Evolutionary conservation across 495 filamentous ascomycete species (phyloP), one percentile per base, ranked within the genome.

Genomic region (Trichocladium antarcticum): DNA sequence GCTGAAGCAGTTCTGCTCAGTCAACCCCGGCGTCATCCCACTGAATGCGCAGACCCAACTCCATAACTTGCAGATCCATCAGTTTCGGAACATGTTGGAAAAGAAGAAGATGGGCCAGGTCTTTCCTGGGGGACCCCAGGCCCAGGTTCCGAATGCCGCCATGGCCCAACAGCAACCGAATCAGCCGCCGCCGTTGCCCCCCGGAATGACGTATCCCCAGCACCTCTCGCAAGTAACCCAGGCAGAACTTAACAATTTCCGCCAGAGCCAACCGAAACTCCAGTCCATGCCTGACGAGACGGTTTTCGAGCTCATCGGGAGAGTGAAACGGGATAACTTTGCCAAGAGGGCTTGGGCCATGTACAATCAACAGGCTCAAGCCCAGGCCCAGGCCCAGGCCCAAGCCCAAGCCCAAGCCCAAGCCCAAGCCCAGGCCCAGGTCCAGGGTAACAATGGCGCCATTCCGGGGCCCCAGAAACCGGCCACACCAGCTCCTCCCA

Each of bases 1-100:
- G 42, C 66, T 93, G 0, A 89, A 86, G 60, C 64, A 77, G 35
- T 84, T 75, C 71, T 66, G 77, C 1, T 42, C 51, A 1, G 58
- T 69, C 38, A 81, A 80, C 54, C 69, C 71, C 28, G 58, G 6
- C 36, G 22, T 20, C 34, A 7, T 52, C 6, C 35, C 71, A 14
- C 57, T 61, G 3, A 57, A 66, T 2, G 58, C 69, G 1, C 68
- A 74, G 22, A 39, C 73, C 6, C 68, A 71, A 38, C 48, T 87
- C 3, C 60, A 74, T 47, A 60, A 58, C 11, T 48, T 76, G 3
- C 82, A 87, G 49, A 66, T 65, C 19, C 58, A 71, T 19, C 81
- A 85, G 57, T 82, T 65, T 57, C 72, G 63, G 14, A 11, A 47
- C 7, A 8, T 66, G 1, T 32, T 57, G 47, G 48, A 50, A 1